These are phyloP conservation scores for Aspergillus conjunctus DNA, from an alignment of 495 filamentous ascomycete genomes.

Conservation along the genomic window DNA sequence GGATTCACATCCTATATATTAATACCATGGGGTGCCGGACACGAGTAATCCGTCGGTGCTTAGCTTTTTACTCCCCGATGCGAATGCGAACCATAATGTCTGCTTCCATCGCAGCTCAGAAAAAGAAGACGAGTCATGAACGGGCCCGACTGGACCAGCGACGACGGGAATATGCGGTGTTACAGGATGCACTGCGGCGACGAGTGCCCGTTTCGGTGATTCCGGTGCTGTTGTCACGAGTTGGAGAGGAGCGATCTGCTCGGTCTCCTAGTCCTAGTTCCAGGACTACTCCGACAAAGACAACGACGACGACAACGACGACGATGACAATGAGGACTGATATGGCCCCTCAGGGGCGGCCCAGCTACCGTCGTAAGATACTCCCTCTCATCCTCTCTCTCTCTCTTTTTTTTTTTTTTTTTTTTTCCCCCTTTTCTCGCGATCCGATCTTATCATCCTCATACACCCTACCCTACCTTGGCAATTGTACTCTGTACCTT, in stretches of 20 bases:
- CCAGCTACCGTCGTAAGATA: no score
- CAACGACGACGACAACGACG: no score
- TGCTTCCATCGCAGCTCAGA: conserved; percentile 66
- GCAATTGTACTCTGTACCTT: no score
- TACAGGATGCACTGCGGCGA: conserved; percentile 9
- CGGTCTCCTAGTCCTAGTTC: background rate
- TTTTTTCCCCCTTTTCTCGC: background rate
- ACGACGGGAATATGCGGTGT: conserved; percentile 14
- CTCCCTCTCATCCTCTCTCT: background rate
- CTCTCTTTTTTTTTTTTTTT: background rate
- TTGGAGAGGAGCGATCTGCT: background rate
- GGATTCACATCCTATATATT: no score
- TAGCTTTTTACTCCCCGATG: background rate
- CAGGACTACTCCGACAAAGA: no score
- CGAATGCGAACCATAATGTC: background rate
- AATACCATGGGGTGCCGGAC: no score
- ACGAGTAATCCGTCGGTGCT: no score
- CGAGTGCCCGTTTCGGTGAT: conserved; percentile 5
- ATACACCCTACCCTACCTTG: no score
- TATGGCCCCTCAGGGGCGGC: no score
- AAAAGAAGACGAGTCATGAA: conserved; percentile 61
- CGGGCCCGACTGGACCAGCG: conserved; percentile 13
- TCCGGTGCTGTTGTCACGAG: background rate
- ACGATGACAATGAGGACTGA: no score
- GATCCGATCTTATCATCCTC: no score